A percentile compares a stretch with the other conserved stretches of the same genome.
Conservation (phyloP, 2,329 filamentous ascomycete genomes). For the Amphichorda felina region DNA sequence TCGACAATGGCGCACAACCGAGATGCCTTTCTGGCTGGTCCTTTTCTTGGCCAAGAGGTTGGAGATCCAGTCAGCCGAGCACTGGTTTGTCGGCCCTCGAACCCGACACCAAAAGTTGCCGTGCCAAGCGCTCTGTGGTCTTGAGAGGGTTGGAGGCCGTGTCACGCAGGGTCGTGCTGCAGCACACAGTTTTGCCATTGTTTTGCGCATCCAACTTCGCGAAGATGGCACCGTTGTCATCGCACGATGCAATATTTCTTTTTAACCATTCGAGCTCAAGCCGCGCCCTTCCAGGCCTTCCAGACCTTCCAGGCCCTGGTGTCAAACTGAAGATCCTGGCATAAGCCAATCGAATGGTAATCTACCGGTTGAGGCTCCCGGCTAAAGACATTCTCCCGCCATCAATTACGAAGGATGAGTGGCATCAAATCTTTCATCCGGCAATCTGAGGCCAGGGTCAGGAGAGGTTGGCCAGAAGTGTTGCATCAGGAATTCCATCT, state of each 20-base stretch:
- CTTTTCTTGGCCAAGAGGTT: background rate
- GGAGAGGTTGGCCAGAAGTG: too few relatives aligned
- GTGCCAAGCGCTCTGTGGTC: background rate
- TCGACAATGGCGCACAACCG: too few relatives aligned
- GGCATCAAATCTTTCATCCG: too few relatives aligned
- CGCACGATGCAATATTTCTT: too few relatives aligned
- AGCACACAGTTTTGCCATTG: background rate
- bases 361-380: background rate
- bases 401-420: too few relatives aligned
- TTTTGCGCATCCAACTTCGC: background rate
- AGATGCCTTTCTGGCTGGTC: too few relatives aligned
- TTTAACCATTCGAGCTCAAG: too few relatives aligned
- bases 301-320: too few relatives aligned
- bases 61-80: background rate
- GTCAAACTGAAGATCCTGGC: too few relatives aligned
- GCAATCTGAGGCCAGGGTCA: too few relatives aligned
- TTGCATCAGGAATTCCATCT: too few relatives aligned
- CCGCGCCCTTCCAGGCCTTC: too few relatives aligned
- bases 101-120: background rate
- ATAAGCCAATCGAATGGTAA: background rate
- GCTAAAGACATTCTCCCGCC: background rate
- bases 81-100: conserved; percentile 3
- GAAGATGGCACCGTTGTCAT: background rate
- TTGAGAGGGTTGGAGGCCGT: background rate
- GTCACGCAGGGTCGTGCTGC: background rate